A percentile compares a stretch with the other conserved stretches of the same genome.
Conservation (phyloP, 2,329 filamentous ascomycete species). For the Lasiodiplodia sp. region DNA sequence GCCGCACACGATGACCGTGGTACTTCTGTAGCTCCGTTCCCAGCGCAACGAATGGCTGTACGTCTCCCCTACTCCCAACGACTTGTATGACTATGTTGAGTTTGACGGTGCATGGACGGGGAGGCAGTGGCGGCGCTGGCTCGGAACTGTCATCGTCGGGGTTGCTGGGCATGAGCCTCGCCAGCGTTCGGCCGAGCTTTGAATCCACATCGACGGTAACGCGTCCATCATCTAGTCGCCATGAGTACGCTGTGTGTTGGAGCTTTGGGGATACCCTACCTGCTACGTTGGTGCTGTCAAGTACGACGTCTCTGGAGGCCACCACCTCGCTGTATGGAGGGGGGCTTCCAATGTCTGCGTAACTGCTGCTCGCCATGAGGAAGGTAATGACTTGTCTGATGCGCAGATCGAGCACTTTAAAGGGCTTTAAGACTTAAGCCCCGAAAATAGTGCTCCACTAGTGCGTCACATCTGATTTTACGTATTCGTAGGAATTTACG, state of each 20-base stretch:
- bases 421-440: neutral
- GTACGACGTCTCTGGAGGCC: neutral
- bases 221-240: conserved; percentile 32
- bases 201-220: conserved; percentile 39
- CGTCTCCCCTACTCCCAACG: conserved; percentile 61
- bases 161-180: conserved; percentile 14
- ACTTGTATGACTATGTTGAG: conserved; percentile 65
- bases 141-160: neutral
- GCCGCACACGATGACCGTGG: conserved; percentile 62
- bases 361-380: neutral
- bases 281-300: neutral
- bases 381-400: neutral
- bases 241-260: neutral
- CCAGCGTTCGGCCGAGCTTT: conserved; percentile 23
- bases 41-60: conserved; percentile 67
- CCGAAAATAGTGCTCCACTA: neutral
- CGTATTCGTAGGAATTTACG: conserved; percentile 11
- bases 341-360: neutral
- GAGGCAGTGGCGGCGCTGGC: neutral
- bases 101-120: neutral
- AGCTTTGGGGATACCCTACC: neutral
- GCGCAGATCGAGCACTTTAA: neutral
- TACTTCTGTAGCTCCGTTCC: conserved; percentile 57
- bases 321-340: conserved; percentile 16
- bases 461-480: conserved; percentile 1